Evolutionary conservation across 495 filamentous ascomycete genomes (phyloP).

Genomic region (Talaromyces nanjingensis): DNA sequence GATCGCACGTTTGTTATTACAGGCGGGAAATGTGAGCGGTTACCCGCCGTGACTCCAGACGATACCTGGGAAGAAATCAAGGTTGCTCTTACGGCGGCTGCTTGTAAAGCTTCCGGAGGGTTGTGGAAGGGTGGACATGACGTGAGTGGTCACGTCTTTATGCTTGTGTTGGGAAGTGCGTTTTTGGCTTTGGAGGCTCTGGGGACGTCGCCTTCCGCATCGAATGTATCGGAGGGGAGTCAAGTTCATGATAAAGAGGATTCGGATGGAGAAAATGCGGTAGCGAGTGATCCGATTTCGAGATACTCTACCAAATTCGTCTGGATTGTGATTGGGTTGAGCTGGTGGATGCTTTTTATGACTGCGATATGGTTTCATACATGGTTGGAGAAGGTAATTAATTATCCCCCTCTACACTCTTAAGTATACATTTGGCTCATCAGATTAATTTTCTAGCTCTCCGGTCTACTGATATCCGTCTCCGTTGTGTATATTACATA

Average conservation of each 20-base stretch:
- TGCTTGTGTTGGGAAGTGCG: slow-evolving; percentile 75
- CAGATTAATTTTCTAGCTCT: slow-evolving; percentile 43
- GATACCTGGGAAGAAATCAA: slow-evolving; percentile 25
- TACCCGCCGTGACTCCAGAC: slow-evolving; percentile 20
- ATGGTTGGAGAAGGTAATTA: slow-evolving; percentile 90
- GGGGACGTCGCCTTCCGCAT: slow-evolving; percentile 35
- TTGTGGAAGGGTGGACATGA: slow-evolving; percentile 86
- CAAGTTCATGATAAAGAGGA: slow-evolving; percentile 27
- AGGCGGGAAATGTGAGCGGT: slow-evolving; percentile 67
- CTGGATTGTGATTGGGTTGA: slow-evolving; percentile 46
- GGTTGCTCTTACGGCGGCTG: slow-evolving; percentile 60
- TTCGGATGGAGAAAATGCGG: slow-evolving; percentile 51
- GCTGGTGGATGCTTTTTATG: slow-evolving; percentile 96
- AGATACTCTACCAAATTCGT: slow-evolving; percentile 46
- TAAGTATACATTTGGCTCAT: slow-evolving; percentile 13
- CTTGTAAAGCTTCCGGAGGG: slow-evolving; percentile 77
- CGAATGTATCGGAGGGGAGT: slow-evolving; percentile 12
- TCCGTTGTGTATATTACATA: slow-evolving; percentile 65
- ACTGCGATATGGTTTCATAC: slow-evolving; percentile 97
- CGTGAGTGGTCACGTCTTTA: slow-evolving; percentile 89
- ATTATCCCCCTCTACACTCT: slow-evolving; percentile 8
- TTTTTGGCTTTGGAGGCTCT: slow-evolving; percentile 75
- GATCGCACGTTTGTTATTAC: slow-evolving; percentile 77
- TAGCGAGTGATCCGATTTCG: slow-evolving; percentile 33
- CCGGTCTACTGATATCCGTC: slow-evolving; percentile 65